Conservation (phyloP, 1,284 basidiomycete genomes). For the Leccinum olivaceoglutinosum region DNA sequence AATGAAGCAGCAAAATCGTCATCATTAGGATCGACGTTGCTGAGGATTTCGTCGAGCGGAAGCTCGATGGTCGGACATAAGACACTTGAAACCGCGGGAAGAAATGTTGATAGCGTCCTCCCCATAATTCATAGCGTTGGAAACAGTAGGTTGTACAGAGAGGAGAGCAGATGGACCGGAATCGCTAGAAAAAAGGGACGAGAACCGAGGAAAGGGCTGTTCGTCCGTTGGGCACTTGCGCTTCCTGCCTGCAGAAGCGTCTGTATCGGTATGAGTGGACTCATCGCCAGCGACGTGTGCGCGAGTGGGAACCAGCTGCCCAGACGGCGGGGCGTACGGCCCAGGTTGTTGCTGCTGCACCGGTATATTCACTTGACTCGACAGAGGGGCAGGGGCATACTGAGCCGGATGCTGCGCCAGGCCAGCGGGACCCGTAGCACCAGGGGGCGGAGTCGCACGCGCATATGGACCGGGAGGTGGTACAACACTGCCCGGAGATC, state of each 20-base stretch:
- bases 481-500: conserved; percentile 30
- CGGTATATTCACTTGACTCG: conserved; percentile 14
- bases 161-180: conserved; percentile 74
- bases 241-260: conserved; percentile 32
- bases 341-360: conserved; percentile 29
- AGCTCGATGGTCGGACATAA: conserved; percentile 75
- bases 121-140: conserved; percentile 67
- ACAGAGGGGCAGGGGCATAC: conserved; percentile 23
- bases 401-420: conserved; percentile 22
- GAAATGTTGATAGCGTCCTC: conserved; percentile 52
- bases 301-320: conserved; percentile 22
- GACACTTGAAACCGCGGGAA: conserved; percentile 53
- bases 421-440: conserved; percentile 27
- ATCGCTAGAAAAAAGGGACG: conserved; percentile 62
- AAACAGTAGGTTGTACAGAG: conserved; percentile 50
- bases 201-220: conserved; percentile 48
- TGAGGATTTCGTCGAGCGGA: conserved; percentile 68
- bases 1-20: conserved; percentile 9
- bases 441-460: conserved; percentile 39
- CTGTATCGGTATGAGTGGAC: conserved; percentile 11
- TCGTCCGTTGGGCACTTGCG: conserved; percentile 30
- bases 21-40: conserved; percentile 22
- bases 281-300: conserved; percentile 29
- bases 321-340: conserved; percentile 29
- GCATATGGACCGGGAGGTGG: conserved; percentile 31